Percentiles rank a stretch among this genome's conserved stretches.
These are phyloP conservation scores for Rhizophagus clarus DNA, from an alignment of 192 early-diverging fungal genomes.

Conservation along the genomic window DNA sequence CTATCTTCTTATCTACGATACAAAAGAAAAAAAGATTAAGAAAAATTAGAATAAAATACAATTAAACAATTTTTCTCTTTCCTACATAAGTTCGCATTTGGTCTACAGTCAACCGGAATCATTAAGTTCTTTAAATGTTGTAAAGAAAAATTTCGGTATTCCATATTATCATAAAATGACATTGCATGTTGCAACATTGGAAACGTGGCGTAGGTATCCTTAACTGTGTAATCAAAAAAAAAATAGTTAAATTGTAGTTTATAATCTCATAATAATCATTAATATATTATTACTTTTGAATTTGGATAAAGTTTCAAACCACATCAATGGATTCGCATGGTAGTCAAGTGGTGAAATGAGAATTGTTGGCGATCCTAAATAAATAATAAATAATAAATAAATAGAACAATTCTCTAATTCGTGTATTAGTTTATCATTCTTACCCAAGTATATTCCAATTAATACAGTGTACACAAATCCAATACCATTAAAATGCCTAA, in stretches of 20 bases:
- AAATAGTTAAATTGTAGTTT: not conserved
- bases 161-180: constrained; percentile 35
- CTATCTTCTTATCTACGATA: constrained; percentile 51
- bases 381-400: not conserved
- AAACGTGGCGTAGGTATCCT: constrained; percentile 67
- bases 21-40: not conserved
- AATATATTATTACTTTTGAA: constrained; percentile 39
- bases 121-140: constrained; percentile 63
- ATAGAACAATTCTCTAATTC: not conserved
- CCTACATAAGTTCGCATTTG: constrained; percentile 47
- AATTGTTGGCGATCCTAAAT: constrained; percentile 46
- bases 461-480: constrained; percentile 45
- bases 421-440: not conserved
- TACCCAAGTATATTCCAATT: constrained; percentile 46
- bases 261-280: not conserved
- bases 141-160: constrained; percentile 52
- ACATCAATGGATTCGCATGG: constrained; percentile 37
- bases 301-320: constrained; percentile 41
- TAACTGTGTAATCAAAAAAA: constrained; percentile 45
- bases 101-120: constrained; percentile 57
- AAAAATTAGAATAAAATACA: not conserved
- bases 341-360: constrained; percentile 38
- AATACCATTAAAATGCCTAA: constrained; percentile 41
- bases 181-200: constrained; percentile 63
- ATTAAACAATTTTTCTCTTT: not conserved